phyloP scores from a whole-genome alignment of 768 basidiomycete species.

The Boletus coccyginus region DNA sequence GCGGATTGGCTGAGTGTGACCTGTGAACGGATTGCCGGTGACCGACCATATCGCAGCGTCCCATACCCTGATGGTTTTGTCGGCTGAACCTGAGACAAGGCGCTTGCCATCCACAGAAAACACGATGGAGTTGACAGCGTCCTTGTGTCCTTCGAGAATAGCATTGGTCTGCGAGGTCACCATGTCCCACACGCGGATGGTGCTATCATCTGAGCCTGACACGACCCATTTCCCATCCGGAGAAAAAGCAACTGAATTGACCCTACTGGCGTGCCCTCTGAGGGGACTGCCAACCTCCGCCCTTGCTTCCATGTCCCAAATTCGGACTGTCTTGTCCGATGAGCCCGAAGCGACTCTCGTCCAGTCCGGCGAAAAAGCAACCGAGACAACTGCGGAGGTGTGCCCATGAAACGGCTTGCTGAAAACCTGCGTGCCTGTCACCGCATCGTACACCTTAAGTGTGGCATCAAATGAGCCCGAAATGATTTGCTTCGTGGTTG shows the following conservation, averaged over 20 bases:
- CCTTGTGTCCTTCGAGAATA: neutral
- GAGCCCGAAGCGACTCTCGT: neutral
- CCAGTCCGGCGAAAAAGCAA: slow-evolving; percentile 5
- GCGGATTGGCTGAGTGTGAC: neutral
- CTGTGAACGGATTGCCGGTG: neutral
- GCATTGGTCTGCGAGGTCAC: neutral
- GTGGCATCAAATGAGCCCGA: neutral
- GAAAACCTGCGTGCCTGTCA: neutral
- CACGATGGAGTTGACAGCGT: neutral
- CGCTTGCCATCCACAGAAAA: slow-evolving; percentile 2
- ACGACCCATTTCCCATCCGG: neutral
- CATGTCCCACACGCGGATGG: neutral
- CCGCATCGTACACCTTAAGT: neutral
- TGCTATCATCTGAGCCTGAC: neutral
- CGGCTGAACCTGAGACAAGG: slow-evolving; percentile 5
- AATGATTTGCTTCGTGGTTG: neutral
- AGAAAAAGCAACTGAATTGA: slow-evolving; percentile 1
- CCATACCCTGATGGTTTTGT: neutral
- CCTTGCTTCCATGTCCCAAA: neutral
- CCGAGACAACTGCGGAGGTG: neutral
- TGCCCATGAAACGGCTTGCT: neutral
- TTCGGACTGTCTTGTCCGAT: neutral
- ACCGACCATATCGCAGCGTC: neutral
- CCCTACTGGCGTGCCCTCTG: neutral
- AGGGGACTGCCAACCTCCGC: neutral